Conservation (phyloP, 2,329 filamentous ascomycete genomes). For the Tolypocladium ovalisporum region DNA sequence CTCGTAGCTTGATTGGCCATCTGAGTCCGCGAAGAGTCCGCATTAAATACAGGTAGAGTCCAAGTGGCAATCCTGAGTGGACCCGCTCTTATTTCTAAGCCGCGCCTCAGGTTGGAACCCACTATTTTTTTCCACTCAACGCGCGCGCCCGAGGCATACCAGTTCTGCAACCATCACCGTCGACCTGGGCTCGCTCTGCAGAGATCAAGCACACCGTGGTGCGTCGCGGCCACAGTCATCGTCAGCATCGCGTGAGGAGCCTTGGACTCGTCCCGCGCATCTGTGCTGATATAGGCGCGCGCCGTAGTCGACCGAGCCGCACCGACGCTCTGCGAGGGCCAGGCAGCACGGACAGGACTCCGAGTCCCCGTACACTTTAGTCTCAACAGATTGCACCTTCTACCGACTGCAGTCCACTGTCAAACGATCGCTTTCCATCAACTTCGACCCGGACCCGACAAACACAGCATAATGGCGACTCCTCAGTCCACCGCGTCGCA, state of each 20-base stretch:
- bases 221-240: not conserved
- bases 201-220: not conserved
- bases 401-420: not conserved
- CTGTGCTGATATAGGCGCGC: not conserved
- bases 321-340: not conserved
- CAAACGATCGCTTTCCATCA: not conserved
- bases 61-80: not conserved
- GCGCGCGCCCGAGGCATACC: not conserved
- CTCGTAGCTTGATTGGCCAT: too few species aligned
- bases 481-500: slow-evolving; percentile 39
- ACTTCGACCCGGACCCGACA: not conserved
- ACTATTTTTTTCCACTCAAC: not conserved
- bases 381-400: not conserved
- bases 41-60: too few species aligned
- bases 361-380: not conserved
- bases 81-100: not conserved
- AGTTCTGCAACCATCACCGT: not conserved
- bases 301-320: not conserved
- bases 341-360: not conserved
- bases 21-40: too few species aligned
- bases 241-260: not conserved
- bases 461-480: slow-evolving; percentile 37
- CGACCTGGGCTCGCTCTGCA: not conserved
- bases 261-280: too few species aligned
- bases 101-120: not conserved